These are phyloP conservation scores for Nectriaceae sp. DNA, from an alignment of 2,329 filamentous ascomycete species.

Conservation along the genomic window DNA sequence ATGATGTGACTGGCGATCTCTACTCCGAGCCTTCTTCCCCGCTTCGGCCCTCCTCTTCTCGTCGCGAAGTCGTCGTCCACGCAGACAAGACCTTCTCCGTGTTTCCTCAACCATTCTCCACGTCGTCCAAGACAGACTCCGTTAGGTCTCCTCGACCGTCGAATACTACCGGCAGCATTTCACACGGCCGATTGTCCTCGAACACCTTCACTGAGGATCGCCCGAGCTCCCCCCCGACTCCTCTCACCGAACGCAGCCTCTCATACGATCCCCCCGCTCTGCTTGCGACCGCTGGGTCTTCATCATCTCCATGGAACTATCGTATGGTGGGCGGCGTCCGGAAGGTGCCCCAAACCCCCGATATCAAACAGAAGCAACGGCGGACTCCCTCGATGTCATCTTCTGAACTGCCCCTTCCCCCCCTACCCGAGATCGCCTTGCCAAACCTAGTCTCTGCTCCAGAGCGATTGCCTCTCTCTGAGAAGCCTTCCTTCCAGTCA, in stretches of 20 bases:
- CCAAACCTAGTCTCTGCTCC: constrained; percentile 19
- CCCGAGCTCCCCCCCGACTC: constrained; percentile 51
- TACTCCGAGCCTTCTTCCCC: not conserved
- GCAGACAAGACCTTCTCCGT: constrained; percentile 62
- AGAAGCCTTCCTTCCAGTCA: constrained; percentile 27
- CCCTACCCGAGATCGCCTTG: constrained; percentile 31
- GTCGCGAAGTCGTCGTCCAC: constrained; percentile 51
- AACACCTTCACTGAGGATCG: constrained; percentile 50
- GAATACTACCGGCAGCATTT: constrained; percentile 47
- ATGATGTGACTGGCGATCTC: not conserved
- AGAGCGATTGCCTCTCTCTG: constrained; percentile 19
- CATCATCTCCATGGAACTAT: constrained; percentile 52
- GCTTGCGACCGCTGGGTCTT: constrained; percentile 14
- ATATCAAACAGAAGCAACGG: constrained; percentile 44
- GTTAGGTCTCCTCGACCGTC: constrained; percentile 45
- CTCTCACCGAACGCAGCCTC: constrained; percentile 41
- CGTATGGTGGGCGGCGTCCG: constrained; percentile 57
- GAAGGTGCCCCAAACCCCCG: constrained; percentile 44
- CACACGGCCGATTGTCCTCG: constrained; percentile 50
- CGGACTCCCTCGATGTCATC: constrained; percentile 27
- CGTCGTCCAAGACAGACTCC: constrained; percentile 33
- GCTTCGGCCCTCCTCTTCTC: constrained; percentile 16
- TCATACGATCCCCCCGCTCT: constrained; percentile 23
- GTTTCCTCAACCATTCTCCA: constrained; percentile 35
- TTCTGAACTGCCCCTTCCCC: constrained; percentile 27